Evolutionary conservation across 163 green algal species (phyloP).

Genomic region (Chlamydomonas reinhardtii): DNA sequence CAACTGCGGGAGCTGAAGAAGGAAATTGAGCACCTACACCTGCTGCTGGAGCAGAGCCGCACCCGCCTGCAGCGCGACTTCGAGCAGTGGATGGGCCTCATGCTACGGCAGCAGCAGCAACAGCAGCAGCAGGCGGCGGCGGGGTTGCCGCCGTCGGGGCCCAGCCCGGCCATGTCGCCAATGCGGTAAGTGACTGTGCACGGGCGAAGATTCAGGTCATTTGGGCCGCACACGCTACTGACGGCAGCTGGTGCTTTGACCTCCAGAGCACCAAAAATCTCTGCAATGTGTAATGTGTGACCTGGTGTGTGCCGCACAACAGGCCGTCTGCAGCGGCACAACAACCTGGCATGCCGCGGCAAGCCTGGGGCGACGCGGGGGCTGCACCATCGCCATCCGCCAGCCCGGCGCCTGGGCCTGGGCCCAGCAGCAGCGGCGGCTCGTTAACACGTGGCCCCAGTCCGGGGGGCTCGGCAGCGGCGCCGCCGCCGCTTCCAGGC

Average conservation of each 20-base stretch:
- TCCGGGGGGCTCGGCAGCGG: too few species aligned
- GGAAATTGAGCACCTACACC: slow-evolving; percentile 90
- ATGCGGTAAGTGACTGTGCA: background rate
- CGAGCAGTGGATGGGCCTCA: slow-evolving; percentile 80
- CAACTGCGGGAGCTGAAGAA: slow-evolving; percentile 84
- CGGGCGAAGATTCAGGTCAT: too few species aligned
- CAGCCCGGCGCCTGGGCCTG: background rate
- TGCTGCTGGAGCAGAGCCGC: slow-evolving; percentile 82
- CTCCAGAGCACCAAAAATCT: too few species aligned
- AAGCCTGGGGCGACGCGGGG: slow-evolving; percentile 30
- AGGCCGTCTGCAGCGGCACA: slow-evolving; percentile 1
- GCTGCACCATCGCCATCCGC: background rate
- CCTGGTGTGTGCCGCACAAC: too few species aligned
- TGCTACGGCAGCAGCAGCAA: slow-evolving; percentile 69
- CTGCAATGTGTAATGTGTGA: too few species aligned
- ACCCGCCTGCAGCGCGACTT: slow-evolving; percentile 79
- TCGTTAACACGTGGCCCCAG: too few species aligned
- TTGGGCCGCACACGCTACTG: too few species aligned
- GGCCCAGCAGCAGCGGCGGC: background rate
- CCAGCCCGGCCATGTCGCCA: slow-evolving; percentile 3
- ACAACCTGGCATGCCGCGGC: background rate
- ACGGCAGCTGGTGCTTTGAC: too few species aligned
- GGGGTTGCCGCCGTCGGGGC: background rate
- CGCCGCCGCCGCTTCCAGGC: too few species aligned
- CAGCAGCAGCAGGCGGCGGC: slow-evolving; percentile 30